Evolutionary conservation across 2,329 filamentous ascomycete genomes (phyloP), one percentile per base, ranked within the genome.

Genomic region (Arachnomyces sp.): DNA sequence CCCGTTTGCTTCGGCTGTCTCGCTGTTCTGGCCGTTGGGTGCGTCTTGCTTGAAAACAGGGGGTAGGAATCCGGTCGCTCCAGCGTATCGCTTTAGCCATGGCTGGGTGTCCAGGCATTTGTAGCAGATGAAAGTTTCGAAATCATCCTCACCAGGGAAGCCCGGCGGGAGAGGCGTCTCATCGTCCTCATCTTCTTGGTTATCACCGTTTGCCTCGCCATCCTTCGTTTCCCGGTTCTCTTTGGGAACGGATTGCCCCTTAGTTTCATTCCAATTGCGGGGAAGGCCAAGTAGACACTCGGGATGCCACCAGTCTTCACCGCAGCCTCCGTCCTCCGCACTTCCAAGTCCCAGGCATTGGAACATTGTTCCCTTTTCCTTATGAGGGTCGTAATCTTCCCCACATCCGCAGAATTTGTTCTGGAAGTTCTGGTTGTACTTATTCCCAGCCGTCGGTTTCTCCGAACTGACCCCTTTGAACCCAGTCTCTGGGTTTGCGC

Each of bases 271-370:
- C 79, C 84, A 89, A 43, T 79, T 74, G 8, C 86, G 76, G 1
- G 82, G 79, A 50, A 93, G 66, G 4, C 89, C 89, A 36, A 94
- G 78, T 6, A 96, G 68, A 57, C 90, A 96, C 46, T 92, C 88
- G 0, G 90, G 87, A 65, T 96, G 90, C 74, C 87, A 96, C 90
- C 90, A 96, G 57, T 96, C 90, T 65, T 96, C 90, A 9, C 90
- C 90, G 63, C 90, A 96, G 3, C 89, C 90, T 12, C 89, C 89
- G 1, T 82, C 81, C 49, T 90, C 83, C 9, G 76, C 72, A 0
- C 79, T 82, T 1, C 87, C 88, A 1, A 96, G 68, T 0, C 90
- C 90, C 2, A 96, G 63, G 57, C 92, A 98, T 61, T 98, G 92
- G 52, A 93, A 98, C 92, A 98, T 98, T 30, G 89, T 96, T 0